Evolutionary conservation across 495 filamentous ascomycete species (phyloP), one percentile per base, ranked within the genome.

Genomic region (Aspergillus egyptiacus): DNA sequence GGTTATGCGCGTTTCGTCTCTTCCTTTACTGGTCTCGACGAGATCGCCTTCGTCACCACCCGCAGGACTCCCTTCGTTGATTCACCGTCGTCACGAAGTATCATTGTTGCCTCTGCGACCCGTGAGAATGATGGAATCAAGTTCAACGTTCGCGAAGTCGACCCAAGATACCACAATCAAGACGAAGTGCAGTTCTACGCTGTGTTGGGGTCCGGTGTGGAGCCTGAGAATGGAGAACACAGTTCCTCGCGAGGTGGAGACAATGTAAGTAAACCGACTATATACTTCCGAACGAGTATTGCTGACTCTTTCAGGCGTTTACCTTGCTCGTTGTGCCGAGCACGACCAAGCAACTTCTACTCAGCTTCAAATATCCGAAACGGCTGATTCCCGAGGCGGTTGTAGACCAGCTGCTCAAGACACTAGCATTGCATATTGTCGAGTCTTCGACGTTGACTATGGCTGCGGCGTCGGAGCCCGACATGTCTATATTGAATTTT

Each of bases 1-100:
- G 56, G 56, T 11, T 62, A 62, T 39, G 56, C 59, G 6, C 42
- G 46, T 33, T 62, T 59, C 45, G 36, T 62, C 13, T 53, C 54
- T 0, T 23, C 18, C 10, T 57, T 62, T 17, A 59, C 54, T 19
- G 59, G 59, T 0, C 49, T 53, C 9, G 56, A 62, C 2, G 59
- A 62, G 18, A 20, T 62, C 22, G 56, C 59, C 6, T 62, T 59
- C 37, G 31, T 45, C 15, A 20, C 58, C 14, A 44, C 22, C 13
- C 56, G 53, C 11, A 28, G 35, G 14, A 10, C 40, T 5, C 40
- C 34, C 15, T 51, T 47, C 15, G 41, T 33, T 14, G 52, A 17
- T 11, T 38, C 47, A 13, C 20, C 45, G 8, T 19, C 18, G 2
- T 9, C 24, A 14, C 46, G 27, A 14, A 37, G 27, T 0, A 19